Conservation (phyloP, 1,284 basidiomycete genomes). For the Ustilago curta region DNA sequence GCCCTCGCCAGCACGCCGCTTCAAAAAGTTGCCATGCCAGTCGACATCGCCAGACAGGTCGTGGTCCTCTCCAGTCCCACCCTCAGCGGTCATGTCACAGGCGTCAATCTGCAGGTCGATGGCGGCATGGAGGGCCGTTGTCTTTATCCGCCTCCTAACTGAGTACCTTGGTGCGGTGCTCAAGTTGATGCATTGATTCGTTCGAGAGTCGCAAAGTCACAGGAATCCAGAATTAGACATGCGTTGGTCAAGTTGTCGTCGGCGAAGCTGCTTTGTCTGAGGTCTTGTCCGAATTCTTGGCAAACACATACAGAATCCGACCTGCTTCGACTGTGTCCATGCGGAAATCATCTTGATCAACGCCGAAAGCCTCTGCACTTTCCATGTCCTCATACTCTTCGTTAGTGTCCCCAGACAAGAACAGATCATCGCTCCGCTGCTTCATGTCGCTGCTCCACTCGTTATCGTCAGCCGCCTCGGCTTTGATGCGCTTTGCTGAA, state of each 20-base stretch:
- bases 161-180: background rate
- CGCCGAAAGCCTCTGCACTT: background rate
- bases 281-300: constrained; percentile 39
- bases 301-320: constrained; percentile 49
- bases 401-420: constrained; percentile 14
- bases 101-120: constrained; percentile 78
- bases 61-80: constrained; percentile 75
- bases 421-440: constrained; percentile 33
- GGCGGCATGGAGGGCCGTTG: constrained; percentile 81
- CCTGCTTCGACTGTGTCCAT: constrained; percentile 37
- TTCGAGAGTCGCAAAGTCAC: background rate
- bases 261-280: constrained; percentile 13
- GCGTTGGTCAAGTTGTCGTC: background rate
- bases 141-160: constrained; percentile 41
- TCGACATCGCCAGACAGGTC: constrained; percentile 78
- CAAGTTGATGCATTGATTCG: background rate
- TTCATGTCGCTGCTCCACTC: constrained; percentile 38
- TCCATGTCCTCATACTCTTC: constrained; percentile 9
- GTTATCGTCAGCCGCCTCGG: constrained; percentile 24
- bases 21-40: constrained; percentile 77
- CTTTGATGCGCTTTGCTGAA: constrained; percentile 7
- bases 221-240: background rate
- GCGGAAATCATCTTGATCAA: constrained; percentile 11
- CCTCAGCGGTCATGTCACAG: constrained; percentile 79
- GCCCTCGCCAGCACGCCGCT: constrained; percentile 76